Percentiles rank a stretch among this genome's conserved stretches.
Conservation (phyloP, 352 stramenopile species). For the Phytophthora idaei region DNA sequence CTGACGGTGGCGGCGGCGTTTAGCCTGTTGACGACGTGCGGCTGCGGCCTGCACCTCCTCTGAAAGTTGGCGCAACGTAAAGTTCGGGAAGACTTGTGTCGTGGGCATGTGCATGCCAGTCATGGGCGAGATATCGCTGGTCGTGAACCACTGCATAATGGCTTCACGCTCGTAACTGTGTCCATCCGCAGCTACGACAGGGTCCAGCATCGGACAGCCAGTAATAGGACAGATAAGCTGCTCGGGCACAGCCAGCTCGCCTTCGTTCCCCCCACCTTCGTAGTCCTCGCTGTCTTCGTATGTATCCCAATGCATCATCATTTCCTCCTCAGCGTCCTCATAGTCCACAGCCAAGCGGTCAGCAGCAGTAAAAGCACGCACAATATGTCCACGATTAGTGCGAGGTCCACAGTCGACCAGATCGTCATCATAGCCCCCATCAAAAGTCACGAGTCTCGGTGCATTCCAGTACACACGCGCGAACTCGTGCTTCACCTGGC, state of each 20-base stretch:
- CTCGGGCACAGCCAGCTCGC: conserved; percentile 44
- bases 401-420: conserved; percentile 49
- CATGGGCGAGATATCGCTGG: conserved; percentile 78
- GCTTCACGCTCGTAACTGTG: conserved; percentile 97
- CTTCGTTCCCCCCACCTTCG: conserved; percentile 26
- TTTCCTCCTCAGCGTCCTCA: conserved; percentile 38
- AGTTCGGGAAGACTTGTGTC: conserved; percentile 80
- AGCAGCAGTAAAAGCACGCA: conserved; percentile 51
- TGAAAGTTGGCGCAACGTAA: conserved; percentile 69
- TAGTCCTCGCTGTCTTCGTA: conserved; percentile 38
- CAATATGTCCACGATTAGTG: conserved; percentile 55
- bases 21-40: conserved; percentile 33
- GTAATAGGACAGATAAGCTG: conserved; percentile 94
- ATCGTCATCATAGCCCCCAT: conserved; percentile 46
- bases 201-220: conserved; percentile 94
- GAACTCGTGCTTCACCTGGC: conserved; percentile 61
- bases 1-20: conserved; percentile 13
- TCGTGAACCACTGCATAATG: conserved; percentile 94
- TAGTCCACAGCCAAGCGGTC: conserved; percentile 37
- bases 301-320: conserved; percentile 41
- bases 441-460: conserved; percentile 23
- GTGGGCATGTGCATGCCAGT: conserved; percentile 75
- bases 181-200: conserved; percentile 96
- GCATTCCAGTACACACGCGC: conserved; percentile 52
- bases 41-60: conserved; percentile 57